Base-by-base conservation (phyloP, 371 early-diverging fungal genomes). In the Rhizopus arrhizus region DNA sequence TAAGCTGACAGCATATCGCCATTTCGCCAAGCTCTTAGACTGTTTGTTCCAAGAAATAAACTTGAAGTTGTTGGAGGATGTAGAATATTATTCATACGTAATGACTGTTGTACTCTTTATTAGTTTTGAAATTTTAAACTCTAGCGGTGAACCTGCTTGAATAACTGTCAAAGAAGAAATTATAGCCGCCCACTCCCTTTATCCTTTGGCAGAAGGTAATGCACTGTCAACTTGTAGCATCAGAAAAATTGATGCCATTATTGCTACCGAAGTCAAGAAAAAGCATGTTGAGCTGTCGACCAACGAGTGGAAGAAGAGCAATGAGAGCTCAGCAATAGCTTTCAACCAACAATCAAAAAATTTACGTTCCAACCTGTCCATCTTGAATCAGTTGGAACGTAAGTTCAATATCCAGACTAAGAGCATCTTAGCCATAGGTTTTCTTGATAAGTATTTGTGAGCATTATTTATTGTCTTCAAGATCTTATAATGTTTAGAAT, bases 341-440 rank as follows among this genome's bases (percentile, higher is more conserved):
- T 55, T 29, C 22, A 56, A 61, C 34, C 62, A 61, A 22, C 55
- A 61, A 61, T 61, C 55, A 8, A 62, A 62, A 62, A 62, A 62
- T 43, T 42, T 56, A 49, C 48, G 56, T 56, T 50, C 62, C 34
- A 62, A 40, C 42, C 41, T 28, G 29, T 36, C 53, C 35, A 15
- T 34, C 28, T 34, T 34, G 16, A 36, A 53, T 53, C 5, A 35
- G 53, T 53, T 53, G n/a, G 36, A 53, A 15, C 16, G 36, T 28
- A 53, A 53, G 53, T 53, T 54, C 29, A 41, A 54, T 36, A 12
- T 54, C 31, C 40, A 54, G 28, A 40, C 54, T 15, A 54, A 54
- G 41, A 40, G 2, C 28, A 40, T 54, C 41, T 54, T 41, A 33
- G 53, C 53, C 15, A 13, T 53, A n/a, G 53, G 35, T 35, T 53